Percentiles rank a stretch among this genome's conserved stretches.
Conservation (phyloP, 352 stramenopile genomes). For the Elongisporangium anandrum region DNA sequence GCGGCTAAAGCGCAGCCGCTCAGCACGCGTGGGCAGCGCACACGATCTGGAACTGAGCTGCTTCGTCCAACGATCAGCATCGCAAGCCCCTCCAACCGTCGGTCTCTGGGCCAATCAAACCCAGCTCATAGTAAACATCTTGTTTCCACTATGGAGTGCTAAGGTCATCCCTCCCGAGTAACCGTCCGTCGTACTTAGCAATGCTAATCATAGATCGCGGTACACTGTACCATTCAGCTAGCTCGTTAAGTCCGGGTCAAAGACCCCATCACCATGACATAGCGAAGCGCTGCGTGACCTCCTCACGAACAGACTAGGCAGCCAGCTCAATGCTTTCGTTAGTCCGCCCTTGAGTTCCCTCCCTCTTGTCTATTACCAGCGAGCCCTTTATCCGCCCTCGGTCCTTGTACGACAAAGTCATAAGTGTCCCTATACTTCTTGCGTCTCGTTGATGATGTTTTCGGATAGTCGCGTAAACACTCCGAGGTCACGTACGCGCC, state of each 20-base stretch:
- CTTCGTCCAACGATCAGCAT: constrained; percentile 13
- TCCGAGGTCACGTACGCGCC: too few species aligned
- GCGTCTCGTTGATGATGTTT: background rate
- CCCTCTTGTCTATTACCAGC: too few species aligned
- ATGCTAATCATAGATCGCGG: background rate
- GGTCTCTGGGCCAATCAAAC: constrained; percentile 9
- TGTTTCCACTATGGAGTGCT: too few species aligned
- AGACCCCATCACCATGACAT: constrained; percentile 1
- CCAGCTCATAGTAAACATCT: background rate
- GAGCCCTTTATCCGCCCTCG: too few species aligned
- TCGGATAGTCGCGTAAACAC: background rate
- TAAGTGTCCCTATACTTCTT: background rate
- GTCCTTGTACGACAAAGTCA: too few species aligned
- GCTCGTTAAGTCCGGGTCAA: background rate
- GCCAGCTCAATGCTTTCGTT: constrained; percentile 1
- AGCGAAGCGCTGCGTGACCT: background rate
- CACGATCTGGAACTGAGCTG: background rate
- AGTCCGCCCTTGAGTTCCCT: background rate
- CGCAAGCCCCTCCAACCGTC: constrained; percentile 12
- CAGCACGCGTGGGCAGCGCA: background rate
- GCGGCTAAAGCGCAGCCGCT: constrained; percentile 10
- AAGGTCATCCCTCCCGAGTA: background rate
- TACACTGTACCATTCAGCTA: too few species aligned
- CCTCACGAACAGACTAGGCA: constrained; percentile 3
- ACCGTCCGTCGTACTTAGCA: background rate